A percentile compares a stretch with the other conserved stretches of the same genome.
These are phyloP conservation scores for Aphanomyces stellatus DNA, from an alignment of 352 stramenopile species.

Conservation along the genomic window DNA sequence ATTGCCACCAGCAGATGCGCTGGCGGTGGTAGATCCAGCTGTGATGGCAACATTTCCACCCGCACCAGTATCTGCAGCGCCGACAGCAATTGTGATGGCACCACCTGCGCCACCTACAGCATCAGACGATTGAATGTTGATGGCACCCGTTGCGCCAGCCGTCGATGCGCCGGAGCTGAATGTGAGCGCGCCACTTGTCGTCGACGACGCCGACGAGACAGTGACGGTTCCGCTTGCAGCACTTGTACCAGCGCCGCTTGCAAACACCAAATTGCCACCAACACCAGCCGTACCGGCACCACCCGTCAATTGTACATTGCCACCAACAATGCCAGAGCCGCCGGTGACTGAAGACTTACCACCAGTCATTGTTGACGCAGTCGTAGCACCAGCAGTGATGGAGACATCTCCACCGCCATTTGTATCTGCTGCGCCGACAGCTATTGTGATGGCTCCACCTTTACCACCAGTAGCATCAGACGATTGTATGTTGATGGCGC, in stretches of 20 bases:
- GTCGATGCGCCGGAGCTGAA: conserved; percentile 31
- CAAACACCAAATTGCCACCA: conserved; percentile 35
- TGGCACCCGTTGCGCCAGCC: conserved; percentile 26
- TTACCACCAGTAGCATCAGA: conserved; percentile 15
- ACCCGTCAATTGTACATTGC: conserved; percentile 24
- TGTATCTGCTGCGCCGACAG: conserved; percentile 6
- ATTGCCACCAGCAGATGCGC: conserved; percentile 28
- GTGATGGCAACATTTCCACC: conserved; percentile 32
- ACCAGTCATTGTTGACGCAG: conserved; percentile 20
- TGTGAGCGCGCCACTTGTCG: conserved; percentile 30
- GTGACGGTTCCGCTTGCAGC: conserved; percentile 24
- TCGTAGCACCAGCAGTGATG: conserved; percentile 33
- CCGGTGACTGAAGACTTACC: conserved; percentile 21
- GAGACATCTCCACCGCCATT: conserved; percentile 31
- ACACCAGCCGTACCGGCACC: conserved; percentile 29
- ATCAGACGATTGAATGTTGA: conserved; percentile 27
- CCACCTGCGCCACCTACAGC: conserved; percentile 31
- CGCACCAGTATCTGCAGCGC: conserved; percentile 26
- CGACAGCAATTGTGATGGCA: conserved; percentile 29
- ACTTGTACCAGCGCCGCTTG: conserved; percentile 31
- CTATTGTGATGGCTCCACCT: conserved; percentile 17
- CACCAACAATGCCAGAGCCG: conserved; percentile 27
- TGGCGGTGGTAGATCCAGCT: conserved; percentile 32
- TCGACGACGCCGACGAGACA: conserved; percentile 22
- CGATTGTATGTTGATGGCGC: conserved; percentile 15